phyloP scores from a whole-genome alignment of 768 basidiomycete genomes.

The Terana coerulea region DNA sequence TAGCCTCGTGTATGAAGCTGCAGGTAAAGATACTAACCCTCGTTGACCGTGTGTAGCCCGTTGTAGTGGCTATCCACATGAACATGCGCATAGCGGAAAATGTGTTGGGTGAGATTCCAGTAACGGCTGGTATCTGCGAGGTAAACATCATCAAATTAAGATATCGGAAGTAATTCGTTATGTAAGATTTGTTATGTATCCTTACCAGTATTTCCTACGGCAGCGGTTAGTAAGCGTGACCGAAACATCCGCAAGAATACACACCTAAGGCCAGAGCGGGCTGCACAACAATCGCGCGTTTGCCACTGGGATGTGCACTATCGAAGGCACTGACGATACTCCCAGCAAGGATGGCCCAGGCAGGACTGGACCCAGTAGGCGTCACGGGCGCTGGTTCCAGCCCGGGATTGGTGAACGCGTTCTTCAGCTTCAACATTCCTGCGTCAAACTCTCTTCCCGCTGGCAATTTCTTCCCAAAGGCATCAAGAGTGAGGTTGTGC shows the following conservation, averaged over 20 bases:
- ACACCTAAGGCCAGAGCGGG: constrained; percentile 8
- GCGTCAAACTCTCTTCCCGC: constrained; percentile 26
- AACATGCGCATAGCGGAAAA: constrained; percentile 58
- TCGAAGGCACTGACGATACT: constrained; percentile 33
- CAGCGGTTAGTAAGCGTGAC: no score
- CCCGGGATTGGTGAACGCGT: constrained; percentile 40
- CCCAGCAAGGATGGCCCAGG: constrained; percentile 31
- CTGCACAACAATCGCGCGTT: constrained; percentile 6
- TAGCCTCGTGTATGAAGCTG: neutral
- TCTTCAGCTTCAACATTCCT: constrained; percentile 39
- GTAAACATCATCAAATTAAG: neutral
- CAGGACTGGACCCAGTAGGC: constrained; percentile 26
- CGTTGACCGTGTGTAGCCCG: constrained; percentile 65
- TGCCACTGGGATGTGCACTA: constrained; percentile 27
- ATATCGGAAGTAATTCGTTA: neutral
- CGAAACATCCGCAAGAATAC: no score
- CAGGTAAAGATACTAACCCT: constrained; percentile 38
- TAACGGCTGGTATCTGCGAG: constrained; percentile 39
- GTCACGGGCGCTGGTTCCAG: constrained; percentile 66
- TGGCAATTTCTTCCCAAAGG: constrained; percentile 47
- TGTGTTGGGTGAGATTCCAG: constrained; percentile 47
- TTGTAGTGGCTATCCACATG: constrained; percentile 17
- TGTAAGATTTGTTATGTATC: neutral
- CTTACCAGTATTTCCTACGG: constrained; percentile 6
- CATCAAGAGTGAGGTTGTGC: constrained; percentile 56